Evolutionary conservation across 1,139 yeast genomes (phyloP), one percentile per base, ranked within the genome.

Genomic region (Taphrina populina): DNA sequence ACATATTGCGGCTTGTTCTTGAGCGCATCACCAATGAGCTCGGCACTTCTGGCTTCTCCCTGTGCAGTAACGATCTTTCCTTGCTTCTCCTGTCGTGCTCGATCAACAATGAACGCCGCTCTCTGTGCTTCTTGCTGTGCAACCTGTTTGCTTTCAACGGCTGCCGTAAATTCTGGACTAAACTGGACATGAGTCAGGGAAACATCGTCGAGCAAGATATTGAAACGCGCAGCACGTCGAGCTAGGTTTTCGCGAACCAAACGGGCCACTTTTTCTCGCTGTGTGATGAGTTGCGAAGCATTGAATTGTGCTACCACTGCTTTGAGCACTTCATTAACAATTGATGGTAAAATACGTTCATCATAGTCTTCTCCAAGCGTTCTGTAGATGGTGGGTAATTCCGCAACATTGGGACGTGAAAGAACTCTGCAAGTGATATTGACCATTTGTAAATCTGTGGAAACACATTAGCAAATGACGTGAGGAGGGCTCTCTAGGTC

Each of bases 91-190:
- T 94, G 98, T 64, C 86, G 82, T 15, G 99, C 98, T 69, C 90
- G 87, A 71, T 92, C 98, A 56, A 92, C 98, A 52, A 92, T 77
- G 64, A 90, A 94, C 0, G 97, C 96, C 11, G 98, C 97, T 70
- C 95, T 82, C 74, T 92, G 96, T 26, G 98, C 97, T 70, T 92
- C 98, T 75, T 92, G 99, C 73, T 94, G 98, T 32, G 99, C 98
- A 71, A 92, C 92, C 74, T 92, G 98, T 73, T 92, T 92, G 59
- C 96, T 95, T 74, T 92, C 99, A 54, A 92, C 99, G 1, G 99
- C 98, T 46, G 84, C 83, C 56, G 97, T 90, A 71, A 92, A 92
- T 71, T 92, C 98, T 23, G 99, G 99, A 2, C 95, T 86, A 71
- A 92, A 92, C 1, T 96, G 87, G 96, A 92, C 94, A 34, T 58